Conservation (phyloP, 257 asterid species). For the Anisodus acutangulus region DNA sequence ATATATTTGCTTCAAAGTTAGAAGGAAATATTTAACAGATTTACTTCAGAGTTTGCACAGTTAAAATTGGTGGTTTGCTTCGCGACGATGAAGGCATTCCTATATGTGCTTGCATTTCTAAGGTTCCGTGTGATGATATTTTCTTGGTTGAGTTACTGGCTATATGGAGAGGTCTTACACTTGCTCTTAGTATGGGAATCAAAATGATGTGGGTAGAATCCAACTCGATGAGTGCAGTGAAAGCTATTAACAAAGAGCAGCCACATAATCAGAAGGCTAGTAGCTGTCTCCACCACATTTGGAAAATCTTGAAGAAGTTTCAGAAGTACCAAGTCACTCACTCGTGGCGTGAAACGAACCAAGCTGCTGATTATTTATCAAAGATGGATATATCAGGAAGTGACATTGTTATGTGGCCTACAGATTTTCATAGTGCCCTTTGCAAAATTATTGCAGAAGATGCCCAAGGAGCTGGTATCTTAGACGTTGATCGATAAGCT, state of each 20-base stretch:
- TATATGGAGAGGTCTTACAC: constrained; percentile 42
- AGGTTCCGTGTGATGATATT: constrained; percentile 33
- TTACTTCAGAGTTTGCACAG: constrained; percentile 31
- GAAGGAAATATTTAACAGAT: background rate
- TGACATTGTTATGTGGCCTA: constrained; percentile 41
- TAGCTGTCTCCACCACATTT: constrained; percentile 35
- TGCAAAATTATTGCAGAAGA: constrained; percentile 40
- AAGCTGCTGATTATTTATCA: constrained; percentile 44
- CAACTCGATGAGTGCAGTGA: constrained; percentile 40
- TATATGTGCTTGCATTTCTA: constrained; percentile 40
- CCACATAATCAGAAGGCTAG: constrained; percentile 28
- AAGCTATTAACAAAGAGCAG: constrained; percentile 43
- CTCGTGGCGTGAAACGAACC: constrained; percentile 43
- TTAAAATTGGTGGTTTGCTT: constrained; percentile 37
- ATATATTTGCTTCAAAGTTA: background rate
- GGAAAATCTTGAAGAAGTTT: constrained; percentile 34
- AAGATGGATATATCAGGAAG: constrained; percentile 36
- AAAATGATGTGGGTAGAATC: constrained; percentile 34
- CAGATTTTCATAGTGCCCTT: constrained; percentile 36
- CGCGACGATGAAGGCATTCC: constrained; percentile 36
- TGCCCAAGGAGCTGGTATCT: constrained; percentile 37
- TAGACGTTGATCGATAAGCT: constrained; percentile 26
- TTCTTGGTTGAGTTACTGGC: constrained; percentile 44
- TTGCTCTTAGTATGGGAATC: constrained; percentile 31
- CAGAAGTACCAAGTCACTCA: constrained; percentile 33